Evolutionary conservation across 371 early-diverging fungal species (phyloP), one percentile per base, ranked within the genome.

Genomic region (Choanephora cucurbitarum): DNA sequence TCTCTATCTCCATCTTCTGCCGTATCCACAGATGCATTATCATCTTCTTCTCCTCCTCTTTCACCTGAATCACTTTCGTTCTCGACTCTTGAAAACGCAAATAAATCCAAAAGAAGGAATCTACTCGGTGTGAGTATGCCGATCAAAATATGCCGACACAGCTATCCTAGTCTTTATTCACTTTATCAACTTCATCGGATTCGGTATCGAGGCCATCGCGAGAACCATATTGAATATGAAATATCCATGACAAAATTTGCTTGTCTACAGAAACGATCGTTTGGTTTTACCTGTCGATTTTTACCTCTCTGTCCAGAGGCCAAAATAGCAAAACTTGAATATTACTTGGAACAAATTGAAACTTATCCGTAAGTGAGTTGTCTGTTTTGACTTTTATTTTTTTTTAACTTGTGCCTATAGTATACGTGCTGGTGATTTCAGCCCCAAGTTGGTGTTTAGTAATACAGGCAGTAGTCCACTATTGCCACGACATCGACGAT

Each of bases 331-430:
- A 37, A 33, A 1, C 28, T 73, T 3, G 62, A 58, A 18, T 44
- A 52, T 4, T 63, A 53, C 28, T 23, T 73, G 24, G 70, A 70
- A 23, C 74, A 73, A 44, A 42, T 40, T 17, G 70, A 70, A 46
- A 47, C 15, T 0, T 73, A 67, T 41, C 70, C 74, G 74, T 70
- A 70, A 60, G 64, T 58, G 7, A 5, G 7, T 41, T 3, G 3
- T 48, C n/a, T 13, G 7, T 28, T 31, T 18, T 52, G 8, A 5
- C 13, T 21, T 32, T 19, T 11, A 19, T 41, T 13, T 3, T 17
- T 46, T 13, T 46, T 14, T 22, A 47, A 52, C 40, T 40, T 45
- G 18, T 11, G 8, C 6, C 17, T 17, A 32, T 45, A 63, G 64
- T 4, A 34, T 58, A 11, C 23, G 50, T 14, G 54, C 54, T 19